Evolutionary conservation across 768 basidiomycete genomes (phyloP), one percentile per base, ranked within the genome.

Genomic region (Melanogaster broomeanus): DNA sequence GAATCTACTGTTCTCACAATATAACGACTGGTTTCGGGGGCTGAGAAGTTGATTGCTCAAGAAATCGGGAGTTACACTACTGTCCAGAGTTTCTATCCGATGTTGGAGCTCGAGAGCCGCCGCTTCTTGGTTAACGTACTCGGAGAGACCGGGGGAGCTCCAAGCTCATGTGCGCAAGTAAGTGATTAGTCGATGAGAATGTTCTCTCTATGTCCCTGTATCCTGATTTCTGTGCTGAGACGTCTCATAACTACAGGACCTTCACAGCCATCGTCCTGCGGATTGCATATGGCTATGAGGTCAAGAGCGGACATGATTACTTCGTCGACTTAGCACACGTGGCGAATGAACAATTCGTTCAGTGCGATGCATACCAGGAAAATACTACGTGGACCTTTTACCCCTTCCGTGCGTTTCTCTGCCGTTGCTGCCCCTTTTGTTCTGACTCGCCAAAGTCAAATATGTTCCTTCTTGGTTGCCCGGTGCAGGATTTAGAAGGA

Each of bases 231-330:
- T n/a, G n/a, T n/a, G n/a, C n/a, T 31, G 12, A 31, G 12, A 15
- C 4, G 12, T 13, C 30, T 39, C 35, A 13, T 34, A 18, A 22
- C n/a, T 53, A 49, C 37, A 76, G 73, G 28, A 52, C 71, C 55
- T 63, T 68, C 4, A 72, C 72, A 2, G 63, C 71, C 24, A 63
- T 62, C 15, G 71, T 73, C 49, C 56, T 64, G 43, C 61, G 52
- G 3, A 53, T 65, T 21, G 67, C 69, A 7, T 71, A 73, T 43
- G 74, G 73, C 9, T 54, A 71, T n/a, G 58, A 73, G 11, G 63
- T 70, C 8, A 41, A 54, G 34, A 55, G 60, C 13, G 49, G 59
- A 11, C 47, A 71, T 42, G 72, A 72, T 51, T 69, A 65, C 2
- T 71, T 65, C 49, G 59, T 70, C 33, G 25, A 55, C 19, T 42